Base-by-base conservation (phyloP, 352 stramenopile genomes). In the Phytophthora fragariae region DNA sequence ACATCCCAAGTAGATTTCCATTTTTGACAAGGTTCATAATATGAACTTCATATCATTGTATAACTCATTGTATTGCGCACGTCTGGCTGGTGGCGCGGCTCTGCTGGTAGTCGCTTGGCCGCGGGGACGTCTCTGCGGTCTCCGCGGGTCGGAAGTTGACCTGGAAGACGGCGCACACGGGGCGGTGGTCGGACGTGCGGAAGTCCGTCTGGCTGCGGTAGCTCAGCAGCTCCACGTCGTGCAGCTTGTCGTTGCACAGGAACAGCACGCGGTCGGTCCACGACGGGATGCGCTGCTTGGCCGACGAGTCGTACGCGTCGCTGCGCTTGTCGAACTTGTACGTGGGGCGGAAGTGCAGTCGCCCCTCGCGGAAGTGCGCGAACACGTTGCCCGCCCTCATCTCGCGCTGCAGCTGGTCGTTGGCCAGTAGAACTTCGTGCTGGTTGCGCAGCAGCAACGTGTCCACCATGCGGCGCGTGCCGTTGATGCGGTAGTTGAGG, bases 251-350 rank as follows among this genome's bases (percentile, higher is more conserved):
- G 44, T 93, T 93, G 17, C 80, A 90, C 27, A 88, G 62, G 53
- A 85, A 95, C 11, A 99, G 70, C 33, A 99, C 92, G 19, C 97
- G 85, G 81, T 99, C 97, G n/a, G 97, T 99, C 95, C 95, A 99
- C 14, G 96, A 97, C 39, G 96, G 97, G 55, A 99, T 96, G 21
- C 97, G 86, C 75, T 97, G 92, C 81, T 99, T 99, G 19, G 92
- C 74, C 3, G 93, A 98, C 56, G 94, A 97, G 75, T 99, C 97
- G 77, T 99, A 99, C 15, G 82, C 67, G 72, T 97, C 88, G 44
- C 78, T 91, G 57, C 77, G 84, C 67, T 98, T 98, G 83, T 99
- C 96, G 73, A 98, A 98, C 76, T 99, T 99, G 80, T 99, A 99
- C 14, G 97, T 99, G 8, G 97, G 97, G 14, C 85, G 82, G 67